Evolutionary conservation across 495 filamentous ascomycete genomes (phyloP).

Genomic region (Lepidopterella palustris): DNA sequence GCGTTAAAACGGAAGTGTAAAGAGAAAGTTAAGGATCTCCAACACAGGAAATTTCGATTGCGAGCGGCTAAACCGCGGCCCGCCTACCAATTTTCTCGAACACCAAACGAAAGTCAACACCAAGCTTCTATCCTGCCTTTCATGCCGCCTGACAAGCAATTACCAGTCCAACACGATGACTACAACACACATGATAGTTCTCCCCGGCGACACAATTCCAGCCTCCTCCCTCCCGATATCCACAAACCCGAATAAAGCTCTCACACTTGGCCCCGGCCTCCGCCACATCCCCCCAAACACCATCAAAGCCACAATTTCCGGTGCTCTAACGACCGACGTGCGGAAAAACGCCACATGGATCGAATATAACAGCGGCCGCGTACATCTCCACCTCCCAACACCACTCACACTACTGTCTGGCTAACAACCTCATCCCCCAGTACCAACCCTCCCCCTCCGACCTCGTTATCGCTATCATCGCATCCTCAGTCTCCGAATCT

Average conservation of each 20-base stretch:
- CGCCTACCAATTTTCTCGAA: background rate
- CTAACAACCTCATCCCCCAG: conserved; percentile 43
- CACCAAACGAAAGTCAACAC: conserved; percentile 3
- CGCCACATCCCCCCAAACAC: conserved; percentile 63
- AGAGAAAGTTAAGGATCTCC: background rate
- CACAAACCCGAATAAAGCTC: conserved; percentile 54
- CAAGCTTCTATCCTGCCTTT: background rate
- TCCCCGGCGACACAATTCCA: conserved; percentile 76
- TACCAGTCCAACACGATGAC: conserved; percentile 5
- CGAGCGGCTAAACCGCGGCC: background rate
- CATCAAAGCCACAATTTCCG: conserved; percentile 70
- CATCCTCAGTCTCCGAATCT: conserved; percentile 64
- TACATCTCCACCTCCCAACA: conserved; percentile 31
- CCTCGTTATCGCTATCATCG: conserved; percentile 76
- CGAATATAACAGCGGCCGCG: conserved; percentile 60
- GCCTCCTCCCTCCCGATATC: conserved; percentile 52
- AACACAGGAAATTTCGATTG: background rate
- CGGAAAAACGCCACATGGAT: conserved; percentile 77
- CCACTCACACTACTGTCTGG: conserved; percentile 6
- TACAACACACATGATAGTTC: conserved; percentile 49
- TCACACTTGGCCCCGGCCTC: conserved; percentile 82
- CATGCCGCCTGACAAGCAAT: background rate
- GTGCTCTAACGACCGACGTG: conserved; percentile 64
- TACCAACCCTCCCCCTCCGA: conserved; percentile 75
- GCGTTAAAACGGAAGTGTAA: no score